These are phyloP conservation scores for Prinsepia uniflora DNA, from an alignment of 306 rosid species.

Conservation along the genomic window DNA sequence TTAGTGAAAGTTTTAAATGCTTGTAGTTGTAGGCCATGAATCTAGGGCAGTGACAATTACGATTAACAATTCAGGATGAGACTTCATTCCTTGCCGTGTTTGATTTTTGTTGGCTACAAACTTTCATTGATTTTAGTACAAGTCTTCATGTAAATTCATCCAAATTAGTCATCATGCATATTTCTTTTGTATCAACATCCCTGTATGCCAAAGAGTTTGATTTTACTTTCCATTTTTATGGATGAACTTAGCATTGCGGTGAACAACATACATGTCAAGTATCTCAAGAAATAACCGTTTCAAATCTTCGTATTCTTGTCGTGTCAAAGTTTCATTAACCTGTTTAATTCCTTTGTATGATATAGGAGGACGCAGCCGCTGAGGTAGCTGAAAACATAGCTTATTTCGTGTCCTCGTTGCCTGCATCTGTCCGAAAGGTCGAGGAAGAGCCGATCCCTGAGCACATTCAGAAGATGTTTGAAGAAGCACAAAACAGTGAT, in stretches of 20 bases:
- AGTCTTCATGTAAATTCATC: neutral
- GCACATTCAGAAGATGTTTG: constrained; percentile 55
- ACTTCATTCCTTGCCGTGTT: neutral
- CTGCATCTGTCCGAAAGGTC: constrained; percentile 56
- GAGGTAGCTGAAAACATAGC: constrained; percentile 63
- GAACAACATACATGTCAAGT: neutral
- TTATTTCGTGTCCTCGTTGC: constrained; percentile 66
- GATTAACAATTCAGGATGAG: neutral
- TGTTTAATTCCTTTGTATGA: constrained; percentile 13
- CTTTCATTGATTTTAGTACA: neutral
- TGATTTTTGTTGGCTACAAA: neutral
- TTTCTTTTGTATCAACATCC: neutral
- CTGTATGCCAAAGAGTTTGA: neutral
- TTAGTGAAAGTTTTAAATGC: neutral
- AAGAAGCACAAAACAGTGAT: constrained; percentile 47
- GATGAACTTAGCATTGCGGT: neutral
- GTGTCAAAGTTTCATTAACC: neutral
- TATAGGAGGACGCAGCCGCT: constrained; percentile 64
- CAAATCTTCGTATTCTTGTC: neutral
- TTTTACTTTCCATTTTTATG: neutral
- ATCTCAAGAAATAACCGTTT: neutral
- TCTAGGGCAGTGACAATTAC: neutral
- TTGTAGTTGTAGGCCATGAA: neutral
- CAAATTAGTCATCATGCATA: neutral
- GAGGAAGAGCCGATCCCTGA: constrained; percentile 64